phyloP scores from a whole-genome alignment of 805 yeast genomes.

The Kluyveromyces starmeri region DNA sequence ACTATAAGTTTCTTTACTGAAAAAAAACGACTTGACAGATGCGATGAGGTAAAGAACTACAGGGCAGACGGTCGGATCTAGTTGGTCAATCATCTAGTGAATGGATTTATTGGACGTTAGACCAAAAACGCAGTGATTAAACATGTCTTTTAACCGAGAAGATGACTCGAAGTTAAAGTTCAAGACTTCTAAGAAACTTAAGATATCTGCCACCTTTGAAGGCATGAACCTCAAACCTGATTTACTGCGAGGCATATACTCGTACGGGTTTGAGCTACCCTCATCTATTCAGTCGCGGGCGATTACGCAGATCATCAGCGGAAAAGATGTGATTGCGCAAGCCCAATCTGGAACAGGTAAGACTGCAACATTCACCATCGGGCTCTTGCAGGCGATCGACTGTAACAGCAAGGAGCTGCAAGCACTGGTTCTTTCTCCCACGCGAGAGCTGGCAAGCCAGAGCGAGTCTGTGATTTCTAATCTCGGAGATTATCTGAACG shows the following conservation, averaged over 20 bases:
- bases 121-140: no score
- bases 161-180: conserved; percentile 53
- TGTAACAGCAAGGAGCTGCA: conserved; percentile 66
- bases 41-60: no score
- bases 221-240: conserved; percentile 64
- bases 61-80: no score
- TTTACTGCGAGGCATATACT: conserved; percentile 55
- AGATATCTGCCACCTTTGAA: conserved; percentile 54
- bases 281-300: conserved; percentile 97
- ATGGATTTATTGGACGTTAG: no score
- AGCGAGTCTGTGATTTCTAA: conserved; percentile 82
- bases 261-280: conserved; percentile 91
- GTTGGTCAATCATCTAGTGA: no score
- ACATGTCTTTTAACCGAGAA: conserved; percentile 53
- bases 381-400: conserved; percentile 82
- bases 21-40: no score
- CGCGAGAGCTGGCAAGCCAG: conserved; percentile 92
- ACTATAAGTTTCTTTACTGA: no score
- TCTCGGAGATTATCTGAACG: conserved; percentile 80
- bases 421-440: conserved; percentile 87
- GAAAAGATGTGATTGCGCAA: conserved; percentile 93
- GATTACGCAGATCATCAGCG: conserved; percentile 85
- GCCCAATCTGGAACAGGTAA: conserved; percentile 99
- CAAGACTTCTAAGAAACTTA: conserved; percentile 47
- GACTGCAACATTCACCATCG: conserved; percentile 96